phyloP scores from a whole-genome alignment of 2,329 filamentous ascomycete species.

The Chlorencoelia australis region DNA sequence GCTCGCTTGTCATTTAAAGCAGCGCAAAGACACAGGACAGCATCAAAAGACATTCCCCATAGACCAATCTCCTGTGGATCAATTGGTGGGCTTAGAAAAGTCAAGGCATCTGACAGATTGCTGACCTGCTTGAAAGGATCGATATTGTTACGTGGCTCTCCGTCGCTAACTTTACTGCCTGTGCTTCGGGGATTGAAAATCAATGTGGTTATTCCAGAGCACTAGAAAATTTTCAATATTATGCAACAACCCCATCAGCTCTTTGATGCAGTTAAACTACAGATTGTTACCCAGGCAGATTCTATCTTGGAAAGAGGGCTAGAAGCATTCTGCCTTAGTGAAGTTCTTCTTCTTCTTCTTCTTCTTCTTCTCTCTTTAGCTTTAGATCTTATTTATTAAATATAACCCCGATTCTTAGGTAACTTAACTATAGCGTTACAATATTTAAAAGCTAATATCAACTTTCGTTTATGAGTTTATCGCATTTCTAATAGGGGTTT shows the following conservation, averaged over 20 bases:
- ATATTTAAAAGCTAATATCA: too few species aligned
- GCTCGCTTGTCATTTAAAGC: conserved; percentile 31
- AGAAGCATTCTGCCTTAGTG: too few species aligned
- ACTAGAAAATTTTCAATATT: conserved; percentile 13
- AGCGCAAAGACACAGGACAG: conserved; percentile 29
- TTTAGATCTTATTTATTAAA: too few species aligned
- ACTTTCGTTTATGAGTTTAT: too few species aligned
- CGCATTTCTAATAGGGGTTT: too few species aligned
- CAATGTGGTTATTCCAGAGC: conserved; percentile 27
- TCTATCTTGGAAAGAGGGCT: too few species aligned
- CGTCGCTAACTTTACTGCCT: conserved; percentile 27
- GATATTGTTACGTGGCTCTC: conserved; percentile 26
- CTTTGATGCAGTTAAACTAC: conserved; percentile 15
- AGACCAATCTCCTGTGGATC: conserved; percentile 26
- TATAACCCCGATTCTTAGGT: too few species aligned
- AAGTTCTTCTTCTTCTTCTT: too few species aligned
- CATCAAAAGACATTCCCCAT: conserved; percentile 30
- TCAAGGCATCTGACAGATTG: conserved; percentile 31
- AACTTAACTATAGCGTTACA: too few species aligned
- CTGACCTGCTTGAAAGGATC: conserved; percentile 23
- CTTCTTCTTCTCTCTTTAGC: too few species aligned
- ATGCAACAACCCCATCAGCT: conserved; percentile 7
- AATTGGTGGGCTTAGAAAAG: conserved; percentile 26
- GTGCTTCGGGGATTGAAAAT: conserved; percentile 29
- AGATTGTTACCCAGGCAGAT: too few species aligned